These are phyloP conservation scores for Steccherinum ochraceum DNA, from an alignment of 768 basidiomycete species.

Conservation along the genomic window DNA sequence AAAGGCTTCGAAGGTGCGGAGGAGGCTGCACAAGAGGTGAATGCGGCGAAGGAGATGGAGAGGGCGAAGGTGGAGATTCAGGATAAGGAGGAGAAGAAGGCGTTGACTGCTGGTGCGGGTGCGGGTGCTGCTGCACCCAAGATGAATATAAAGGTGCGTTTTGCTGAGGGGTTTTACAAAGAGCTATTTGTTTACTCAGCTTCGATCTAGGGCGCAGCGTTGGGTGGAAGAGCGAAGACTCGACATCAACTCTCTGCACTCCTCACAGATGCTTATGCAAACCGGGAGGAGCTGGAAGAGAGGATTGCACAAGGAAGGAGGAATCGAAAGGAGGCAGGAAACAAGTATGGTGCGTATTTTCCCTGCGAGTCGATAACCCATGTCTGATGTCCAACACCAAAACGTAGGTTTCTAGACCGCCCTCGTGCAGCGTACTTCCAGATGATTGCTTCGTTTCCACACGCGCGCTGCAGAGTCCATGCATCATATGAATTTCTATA, in stretches of 20 bases:
- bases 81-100: slow-evolving; percentile 72
- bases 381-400: neutral
- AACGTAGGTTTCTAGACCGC: slow-evolving; percentile 13
- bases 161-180: neutral
- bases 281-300: slow-evolving; percentile 78
- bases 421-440: no score
- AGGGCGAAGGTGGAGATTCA: slow-evolving; percentile 67
- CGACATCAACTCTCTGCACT: slow-evolving; percentile 78
- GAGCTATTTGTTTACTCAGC: slow-evolving; percentile 21
- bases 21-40: slow-evolving; percentile 48
- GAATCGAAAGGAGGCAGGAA: slow-evolving; percentile 85
- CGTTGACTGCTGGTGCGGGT: slow-evolving; percentile 57
- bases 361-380: no score
- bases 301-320: slow-evolving; percentile 76
- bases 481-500: neutral
- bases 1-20: slow-evolving; percentile 70
- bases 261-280: slow-evolving; percentile 76
- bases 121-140: slow-evolving; percentile 53
- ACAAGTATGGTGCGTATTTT: slow-evolving; percentile 75
- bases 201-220: slow-evolving; percentile 72
- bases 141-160: slow-evolving; percentile 76
- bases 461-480: no score
- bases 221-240: slow-evolving; percentile 61
- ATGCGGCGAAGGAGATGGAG: slow-evolving; percentile 74
- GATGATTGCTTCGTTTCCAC: slow-evolving; percentile 4